Conservation (phyloP, 2,329 filamentous ascomycete species). For the Penicillium hesseltinei region DNA sequence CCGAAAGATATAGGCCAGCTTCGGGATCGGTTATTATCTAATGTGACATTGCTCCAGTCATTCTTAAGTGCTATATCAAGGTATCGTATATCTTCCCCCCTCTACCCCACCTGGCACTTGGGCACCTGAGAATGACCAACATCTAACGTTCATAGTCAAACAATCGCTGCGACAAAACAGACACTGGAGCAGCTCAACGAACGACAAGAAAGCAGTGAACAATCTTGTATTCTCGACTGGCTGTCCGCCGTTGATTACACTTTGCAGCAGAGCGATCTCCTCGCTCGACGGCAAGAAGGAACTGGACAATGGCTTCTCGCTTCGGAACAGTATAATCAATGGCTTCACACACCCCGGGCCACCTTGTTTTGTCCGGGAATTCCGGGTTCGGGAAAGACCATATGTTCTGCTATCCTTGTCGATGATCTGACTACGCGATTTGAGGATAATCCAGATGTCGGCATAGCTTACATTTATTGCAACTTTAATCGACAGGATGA, state of each 20-base stretch:
- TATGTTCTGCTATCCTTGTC: constrained; percentile 34
- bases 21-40: neutral
- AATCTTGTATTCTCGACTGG: constrained; percentile 6
- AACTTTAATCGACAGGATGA: constrained; percentile 42
- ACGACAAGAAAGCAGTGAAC: neutral
- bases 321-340: constrained; percentile 15
- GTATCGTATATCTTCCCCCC: neutral
- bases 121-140: neutral
- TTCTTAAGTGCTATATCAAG: neutral
- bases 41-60: constrained; percentile 1
- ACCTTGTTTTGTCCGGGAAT: constrained; percentile 20
- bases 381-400: constrained; percentile 23
- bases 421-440: constrained; percentile 38
- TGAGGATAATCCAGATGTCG: constrained; percentile 21
- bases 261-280: constrained; percentile 15
- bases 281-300: constrained; percentile 9
- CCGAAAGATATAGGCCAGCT: neutral
- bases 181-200: neutral
- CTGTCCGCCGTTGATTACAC: neutral
- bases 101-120: neutral
- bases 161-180: neutral
- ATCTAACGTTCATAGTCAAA: neutral
- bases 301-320: constrained; percentile 25
- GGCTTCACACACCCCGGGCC: constrained; percentile 6
- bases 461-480: constrained; percentile 51